These are phyloP conservation scores for Pseudogymnoascus sp. DNA, from an alignment of 2,329 filamentous ascomycete species.

Conservation along the genomic window DNA sequence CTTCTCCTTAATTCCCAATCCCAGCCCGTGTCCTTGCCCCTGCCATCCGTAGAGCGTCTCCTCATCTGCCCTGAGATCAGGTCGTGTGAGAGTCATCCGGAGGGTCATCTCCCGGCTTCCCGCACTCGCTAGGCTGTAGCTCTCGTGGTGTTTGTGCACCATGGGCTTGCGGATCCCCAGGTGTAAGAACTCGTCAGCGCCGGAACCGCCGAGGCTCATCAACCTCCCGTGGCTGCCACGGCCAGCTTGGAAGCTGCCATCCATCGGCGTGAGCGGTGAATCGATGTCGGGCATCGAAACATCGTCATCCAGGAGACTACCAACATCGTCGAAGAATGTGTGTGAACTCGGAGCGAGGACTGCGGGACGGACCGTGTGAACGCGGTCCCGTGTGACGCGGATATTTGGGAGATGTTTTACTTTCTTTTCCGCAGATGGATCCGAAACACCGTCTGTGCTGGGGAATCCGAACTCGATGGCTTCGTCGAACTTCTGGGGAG, in stretches of 20 bases:
- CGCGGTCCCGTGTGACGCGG: constrained; percentile 11
- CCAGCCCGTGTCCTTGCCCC: constrained; percentile 21
- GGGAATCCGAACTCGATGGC: constrained; percentile 91
- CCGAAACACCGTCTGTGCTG: constrained; percentile 39
- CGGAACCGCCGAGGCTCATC: constrained; percentile 22
- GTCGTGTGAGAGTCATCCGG: constrained; percentile 87
- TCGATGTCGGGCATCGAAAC: constrained; percentile 48
- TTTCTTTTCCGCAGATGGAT: constrained; percentile 26
- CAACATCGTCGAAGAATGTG: constrained; percentile 51
- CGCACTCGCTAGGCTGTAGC: constrained; percentile 41
- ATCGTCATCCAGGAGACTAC: constrained; percentile 47
- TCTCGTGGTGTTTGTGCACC: constrained; percentile 26
- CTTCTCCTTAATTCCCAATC: constrained; percentile 19
- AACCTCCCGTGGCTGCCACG: constrained; percentile 18
- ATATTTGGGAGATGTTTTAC: constrained; percentile 20
- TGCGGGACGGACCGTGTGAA: constrained; percentile 5
- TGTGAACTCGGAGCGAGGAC: constrained; percentile 24
- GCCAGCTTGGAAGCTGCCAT: constrained; percentile 24
- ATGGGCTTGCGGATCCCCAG: constrained; percentile 20
- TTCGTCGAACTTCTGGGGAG: constrained; percentile 91
- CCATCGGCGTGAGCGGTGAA: constrained; percentile 33
- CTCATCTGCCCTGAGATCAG: constrained; percentile 71
- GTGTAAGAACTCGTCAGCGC: constrained; percentile 31
- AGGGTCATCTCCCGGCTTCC: constrained; percentile 84
- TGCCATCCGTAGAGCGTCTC: constrained; percentile 66